Conservation (phyloP, 441 rosid genomes). For the Mallotus repandus region DNA sequence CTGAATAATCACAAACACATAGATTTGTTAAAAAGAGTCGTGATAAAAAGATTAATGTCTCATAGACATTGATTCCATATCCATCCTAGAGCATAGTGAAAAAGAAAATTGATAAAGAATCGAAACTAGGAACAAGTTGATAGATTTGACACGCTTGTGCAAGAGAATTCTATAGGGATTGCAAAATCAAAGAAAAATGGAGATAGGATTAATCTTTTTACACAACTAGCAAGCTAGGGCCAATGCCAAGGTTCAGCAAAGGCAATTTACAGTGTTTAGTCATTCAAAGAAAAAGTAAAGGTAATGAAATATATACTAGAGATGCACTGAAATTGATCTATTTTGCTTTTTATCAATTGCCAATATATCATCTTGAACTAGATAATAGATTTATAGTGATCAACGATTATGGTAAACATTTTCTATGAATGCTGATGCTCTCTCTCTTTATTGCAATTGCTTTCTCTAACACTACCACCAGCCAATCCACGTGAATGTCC, state of each 20-base stretch:
- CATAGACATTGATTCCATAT: too few relatives aligned
- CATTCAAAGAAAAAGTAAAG: slow-evolving; percentile 26
- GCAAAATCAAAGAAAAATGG: too few relatives aligned
- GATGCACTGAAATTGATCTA: slow-evolving; percentile 2
- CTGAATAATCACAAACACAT: too few relatives aligned
- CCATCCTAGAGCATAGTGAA: too few relatives aligned
- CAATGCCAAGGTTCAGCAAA: slow-evolving; percentile 6
- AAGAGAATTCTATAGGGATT: too few relatives aligned
- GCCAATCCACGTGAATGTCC: slow-evolving; percentile 35
- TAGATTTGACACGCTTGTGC: too few relatives aligned
- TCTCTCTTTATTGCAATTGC: background rate
- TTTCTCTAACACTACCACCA: slow-evolving; percentile 13
- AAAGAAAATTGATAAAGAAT: too few relatives aligned
- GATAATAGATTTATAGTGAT: background rate
- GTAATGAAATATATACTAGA: background rate
- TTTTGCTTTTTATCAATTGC: background rate
- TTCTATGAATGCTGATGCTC: background rate
- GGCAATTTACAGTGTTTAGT: slow-evolving; percentile 18
- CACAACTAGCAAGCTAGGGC: background rate
- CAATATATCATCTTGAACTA: background rate
- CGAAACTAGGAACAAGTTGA: too few relatives aligned
- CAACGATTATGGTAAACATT: background rate
- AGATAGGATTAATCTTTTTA: too few relatives aligned
- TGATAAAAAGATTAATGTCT: too few relatives aligned
- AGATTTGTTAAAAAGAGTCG: too few relatives aligned